phyloP scores from a whole-genome alignment of 805 yeast species.

The Komagataella pseudopastoris region DNA sequence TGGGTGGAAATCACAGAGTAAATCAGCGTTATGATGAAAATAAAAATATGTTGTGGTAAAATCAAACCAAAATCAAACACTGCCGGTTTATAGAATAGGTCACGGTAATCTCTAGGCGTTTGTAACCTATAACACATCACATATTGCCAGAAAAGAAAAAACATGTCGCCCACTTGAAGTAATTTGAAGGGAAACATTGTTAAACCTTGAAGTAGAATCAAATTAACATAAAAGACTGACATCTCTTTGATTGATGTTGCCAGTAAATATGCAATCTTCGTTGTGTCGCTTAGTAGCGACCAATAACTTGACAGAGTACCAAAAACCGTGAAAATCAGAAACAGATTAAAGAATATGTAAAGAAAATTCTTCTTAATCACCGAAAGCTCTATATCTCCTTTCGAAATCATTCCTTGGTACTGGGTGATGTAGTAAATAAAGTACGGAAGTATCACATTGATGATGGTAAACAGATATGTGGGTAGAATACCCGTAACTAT shows the following conservation, averaged over 20 bases:
- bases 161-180: slow-evolving; percentile 41
- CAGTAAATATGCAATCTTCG: slow-evolving; percentile 40
- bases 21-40: slow-evolving; percentile 42
- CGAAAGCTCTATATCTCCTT: slow-evolving; percentile 45
- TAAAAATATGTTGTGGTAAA: slow-evolving; percentile 47
- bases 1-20: slow-evolving; percentile 51
- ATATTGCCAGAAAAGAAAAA: slow-evolving; percentile 28
- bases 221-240: slow-evolving; percentile 41
- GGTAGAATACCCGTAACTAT: slow-evolving; percentile 51
- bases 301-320: slow-evolving; percentile 51
- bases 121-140: slow-evolving; percentile 19
- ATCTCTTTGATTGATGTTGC: slow-evolving; percentile 38
- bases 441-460: slow-evolving; percentile 41
- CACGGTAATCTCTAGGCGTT: slow-evolving; percentile 39
- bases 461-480: slow-evolving; percentile 41
- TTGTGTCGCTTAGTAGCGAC: slow-evolving; percentile 43
- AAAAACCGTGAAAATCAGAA: slow-evolving; percentile 45
- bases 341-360: slow-evolving; percentile 47
- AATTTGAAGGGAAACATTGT: slow-evolving; percentile 49
- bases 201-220: slow-evolving; percentile 58
- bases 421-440: slow-evolving; percentile 35
- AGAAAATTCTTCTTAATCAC: slow-evolving; percentile 45
- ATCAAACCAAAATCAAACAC: slow-evolving; percentile 48
- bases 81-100: slow-evolving; percentile 41
- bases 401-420: slow-evolving; percentile 39